phyloP scores from a whole-genome alignment of 2,329 filamentous ascomycete genomes.

The Cylindrodendrum hubeiense region DNA sequence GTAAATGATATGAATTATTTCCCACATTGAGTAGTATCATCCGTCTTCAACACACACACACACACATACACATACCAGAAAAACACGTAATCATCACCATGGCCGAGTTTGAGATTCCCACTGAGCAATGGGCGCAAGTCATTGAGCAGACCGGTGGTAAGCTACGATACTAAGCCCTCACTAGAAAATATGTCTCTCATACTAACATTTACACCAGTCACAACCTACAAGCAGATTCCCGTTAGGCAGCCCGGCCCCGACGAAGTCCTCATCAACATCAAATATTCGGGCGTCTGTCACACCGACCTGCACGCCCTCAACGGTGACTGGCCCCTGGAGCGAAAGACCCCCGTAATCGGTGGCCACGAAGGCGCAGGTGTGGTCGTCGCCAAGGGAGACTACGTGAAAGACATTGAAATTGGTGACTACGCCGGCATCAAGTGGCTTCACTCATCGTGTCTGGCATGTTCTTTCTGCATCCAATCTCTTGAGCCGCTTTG shows the following conservation, averaged over 20 bases:
- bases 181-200: no score
- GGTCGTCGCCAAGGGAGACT: conserved; percentile 18
- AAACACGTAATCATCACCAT: not conserved
- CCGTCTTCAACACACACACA: not conserved
- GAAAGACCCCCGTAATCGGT: conserved; percentile 18
- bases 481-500: conserved; percentile 20
- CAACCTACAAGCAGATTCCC: conserved; percentile 14
- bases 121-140: conserved; percentile 26
- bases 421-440: conserved; percentile 25
- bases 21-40: conserved; percentile 1
- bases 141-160: conserved; percentile 20
- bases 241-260: conserved; percentile 15
- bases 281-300: conserved; percentile 23
- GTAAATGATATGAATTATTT: not conserved
- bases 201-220: not conserved
- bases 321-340: conserved; percentile 21
- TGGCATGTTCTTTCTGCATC: conserved; percentile 14
- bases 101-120: conserved; percentile 20
- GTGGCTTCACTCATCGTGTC: conserved; percentile 22
- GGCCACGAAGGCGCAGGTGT: conserved; percentile 25
- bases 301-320: conserved; percentile 24
- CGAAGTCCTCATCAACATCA: conserved; percentile 24
- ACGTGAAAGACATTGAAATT: conserved; percentile 13
- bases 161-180: not conserved
- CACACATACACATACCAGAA: not conserved